Evolutionary conservation across 2,329 filamentous ascomycete genomes (phyloP), one percentile per base, ranked within the genome.

Genomic region (Aureobasidium leucospermi): DNA sequence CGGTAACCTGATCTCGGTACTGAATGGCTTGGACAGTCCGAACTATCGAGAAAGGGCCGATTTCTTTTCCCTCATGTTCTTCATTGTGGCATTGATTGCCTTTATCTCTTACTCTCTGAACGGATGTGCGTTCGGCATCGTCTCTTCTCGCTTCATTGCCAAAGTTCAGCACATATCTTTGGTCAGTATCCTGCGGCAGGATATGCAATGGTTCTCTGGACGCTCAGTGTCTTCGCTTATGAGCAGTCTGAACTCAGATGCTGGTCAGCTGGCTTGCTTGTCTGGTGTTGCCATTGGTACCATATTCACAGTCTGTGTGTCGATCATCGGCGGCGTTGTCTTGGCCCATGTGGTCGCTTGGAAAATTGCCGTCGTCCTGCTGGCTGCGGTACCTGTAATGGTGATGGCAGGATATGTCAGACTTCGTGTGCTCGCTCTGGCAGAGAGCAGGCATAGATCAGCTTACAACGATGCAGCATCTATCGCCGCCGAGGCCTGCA

Each of bases 401-500:
- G 63, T 76, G 0, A 73, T 70, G 6, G 60, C 72, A 23, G 78
- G 78, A 0, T 80, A 75, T 61, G 66, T 78, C 19, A 72, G 78
- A 42, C 70, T 80, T 10, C 72, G 75, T 5, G 74, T 80, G 4
- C 69, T 80, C 13, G 79, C 82, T 2, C 78, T 80, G 39, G 84
- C 86, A 49, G 83, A 88, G 62, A 78, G 81, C 59, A 80, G 81
- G 13, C 84, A 88, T 64, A 81, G 85, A 42, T 81, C 79, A 28
- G 85, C 86, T 2, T 89, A 86, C 64, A 79, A 81, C 6, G 79
- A 80, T 45, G 84, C 86, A 1, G 81, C 85, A 15, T 79, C 81
- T 5, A 80, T 89, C 55, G 85, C 85, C 1, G 83, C 85, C 6
- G 86, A 90, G 65, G 85, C 85, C 1, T 84, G 86, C 52, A 80